Evolutionary conservation across 495 filamentous ascomycete genomes (phyloP).

Genomic region (Penicillium bovifimosum): DNA sequence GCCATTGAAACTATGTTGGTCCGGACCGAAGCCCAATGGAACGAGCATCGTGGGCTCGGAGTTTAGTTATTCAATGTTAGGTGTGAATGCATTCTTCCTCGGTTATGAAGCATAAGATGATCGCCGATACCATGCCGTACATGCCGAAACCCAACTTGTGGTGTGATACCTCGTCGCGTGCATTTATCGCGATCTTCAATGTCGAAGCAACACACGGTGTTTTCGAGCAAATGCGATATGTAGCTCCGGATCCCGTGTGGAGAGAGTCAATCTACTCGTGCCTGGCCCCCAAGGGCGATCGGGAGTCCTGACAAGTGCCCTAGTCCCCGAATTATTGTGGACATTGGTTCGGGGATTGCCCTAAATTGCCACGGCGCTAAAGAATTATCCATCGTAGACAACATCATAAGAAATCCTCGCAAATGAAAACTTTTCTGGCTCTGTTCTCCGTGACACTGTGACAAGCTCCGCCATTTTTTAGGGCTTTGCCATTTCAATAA

Average conservation of each 20-base stretch:
- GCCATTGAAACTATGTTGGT: not conserved
- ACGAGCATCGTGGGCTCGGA: not conserved
- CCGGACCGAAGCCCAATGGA: not conserved
- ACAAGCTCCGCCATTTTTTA: constrained; percentile 1
- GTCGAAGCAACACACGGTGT: not conserved
- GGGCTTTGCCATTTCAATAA: not conserved
- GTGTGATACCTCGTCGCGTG: not conserved
- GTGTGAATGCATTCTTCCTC: not conserved
- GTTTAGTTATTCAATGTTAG: not conserved
- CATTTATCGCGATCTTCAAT: constrained; percentile 3
- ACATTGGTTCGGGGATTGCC: not conserved
- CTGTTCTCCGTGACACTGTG: not conserved
- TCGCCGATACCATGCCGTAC: not conserved
- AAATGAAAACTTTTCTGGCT: not conserved
- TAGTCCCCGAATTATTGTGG: not conserved
- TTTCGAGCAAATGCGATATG: not conserved
- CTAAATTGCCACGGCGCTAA: constrained; percentile 1
- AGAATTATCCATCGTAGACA: not conserved
- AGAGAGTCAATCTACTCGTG: constrained; percentile 1
- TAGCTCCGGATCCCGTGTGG: not conserved
- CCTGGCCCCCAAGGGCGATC: not conserved
- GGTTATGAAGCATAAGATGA: not conserved
- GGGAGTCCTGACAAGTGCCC: constrained; percentile 1
- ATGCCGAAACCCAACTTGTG: no score
- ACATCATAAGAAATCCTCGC: not conserved